Conservation (phyloP, 108 stramenopile species). For the Conticribra guillardii region DNA sequence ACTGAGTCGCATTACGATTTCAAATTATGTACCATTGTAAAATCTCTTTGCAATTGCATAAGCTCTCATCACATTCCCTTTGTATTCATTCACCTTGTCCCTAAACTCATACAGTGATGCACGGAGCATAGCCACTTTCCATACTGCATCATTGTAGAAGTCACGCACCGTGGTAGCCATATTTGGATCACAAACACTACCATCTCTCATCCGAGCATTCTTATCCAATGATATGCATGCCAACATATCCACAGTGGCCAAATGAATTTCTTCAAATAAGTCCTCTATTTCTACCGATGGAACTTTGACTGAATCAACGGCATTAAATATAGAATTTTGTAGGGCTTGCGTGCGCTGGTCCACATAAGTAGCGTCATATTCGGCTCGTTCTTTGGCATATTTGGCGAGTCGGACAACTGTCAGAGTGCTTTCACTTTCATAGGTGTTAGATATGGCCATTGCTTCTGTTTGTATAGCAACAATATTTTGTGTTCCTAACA, state of each 20-base stretch:
- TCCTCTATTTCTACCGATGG: slow-evolving; percentile 31
- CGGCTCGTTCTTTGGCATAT: slow-evolving; percentile 36
- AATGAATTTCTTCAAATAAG: slow-evolving; percentile 26
- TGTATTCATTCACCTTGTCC: slow-evolving; percentile 38
- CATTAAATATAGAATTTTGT: slow-evolving; percentile 28
- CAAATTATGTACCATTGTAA: slow-evolving; percentile 31
- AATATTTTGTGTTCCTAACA: slow-evolving; percentile 44
- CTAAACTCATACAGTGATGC: slow-evolving; percentile 18
- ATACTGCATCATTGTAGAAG: slow-evolving; percentile 38
- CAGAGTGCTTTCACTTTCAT: slow-evolving; percentile 39
- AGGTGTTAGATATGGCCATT: slow-evolving; percentile 22
- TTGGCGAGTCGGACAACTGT: slow-evolving; percentile 37
- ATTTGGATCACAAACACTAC: slow-evolving; percentile 37
- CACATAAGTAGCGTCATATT: slow-evolving; percentile 42
- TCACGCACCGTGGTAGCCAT: slow-evolving; percentile 36
- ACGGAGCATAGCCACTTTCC: slow-evolving; percentile 39
- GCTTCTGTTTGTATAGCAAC: slow-evolving; percentile 50
- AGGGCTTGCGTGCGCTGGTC: slow-evolving; percentile 37
- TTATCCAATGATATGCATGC: slow-evolving; percentile 45
- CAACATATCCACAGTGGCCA: slow-evolving; percentile 27
- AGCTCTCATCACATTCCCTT: slow-evolving; percentile 34
- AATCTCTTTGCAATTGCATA: slow-evolving; percentile 39
- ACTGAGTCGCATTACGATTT: too few relatives aligned
- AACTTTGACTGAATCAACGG: slow-evolving; percentile 20
- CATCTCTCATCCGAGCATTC: slow-evolving; percentile 33